Conservation (phyloP, 1,139 yeast genomes). For the Debaryomyces coudertii region DNA sequence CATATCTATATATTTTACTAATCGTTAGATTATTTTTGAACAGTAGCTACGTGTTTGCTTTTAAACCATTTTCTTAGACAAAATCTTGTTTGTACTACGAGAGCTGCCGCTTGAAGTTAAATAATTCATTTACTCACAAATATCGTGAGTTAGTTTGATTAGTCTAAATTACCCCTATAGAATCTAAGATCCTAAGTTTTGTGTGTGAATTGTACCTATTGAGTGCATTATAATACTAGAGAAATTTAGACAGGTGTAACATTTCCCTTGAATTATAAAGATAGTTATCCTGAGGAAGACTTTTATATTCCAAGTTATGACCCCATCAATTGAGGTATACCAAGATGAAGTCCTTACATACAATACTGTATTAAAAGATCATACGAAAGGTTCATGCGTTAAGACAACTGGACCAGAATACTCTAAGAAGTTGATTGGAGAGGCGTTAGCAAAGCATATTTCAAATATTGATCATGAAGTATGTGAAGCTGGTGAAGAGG, state of each 20-base stretch:
- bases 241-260: background rate
- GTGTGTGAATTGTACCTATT: slow-evolving; percentile 5
- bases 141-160: slow-evolving; percentile 31
- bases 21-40: slow-evolving; percentile 3
- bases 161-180: slow-evolving; percentile 14
- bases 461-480: slow-evolving; percentile 54
- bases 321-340: slow-evolving; percentile 27
- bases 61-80: background rate
- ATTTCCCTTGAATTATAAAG: background rate
- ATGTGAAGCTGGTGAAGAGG: slow-evolving; percentile 79
- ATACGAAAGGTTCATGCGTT: background rate
- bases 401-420: background rate
- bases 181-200: slow-evolving; percentile 4
- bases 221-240: background rate
- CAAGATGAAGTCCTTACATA: slow-evolving; percentile 19
- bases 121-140: slow-evolving; percentile 31
- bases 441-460: slow-evolving; percentile 49
- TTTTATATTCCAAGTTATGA: slow-evolving; percentile 26
- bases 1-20: background rate
- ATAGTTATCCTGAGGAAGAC: background rate
- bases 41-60: slow-evolving; percentile 3
- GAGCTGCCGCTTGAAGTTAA: slow-evolving; percentile 56
- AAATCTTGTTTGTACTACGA: slow-evolving; percentile 28
- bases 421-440: slow-evolving; percentile 29
- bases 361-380: slow-evolving; percentile 13